Evolutionary conservation across 495 filamentous ascomycete genomes (phyloP), one percentile per base, ranked within the genome.

Genomic region (Aspergillus sclerotiicarbonarius): DNA sequence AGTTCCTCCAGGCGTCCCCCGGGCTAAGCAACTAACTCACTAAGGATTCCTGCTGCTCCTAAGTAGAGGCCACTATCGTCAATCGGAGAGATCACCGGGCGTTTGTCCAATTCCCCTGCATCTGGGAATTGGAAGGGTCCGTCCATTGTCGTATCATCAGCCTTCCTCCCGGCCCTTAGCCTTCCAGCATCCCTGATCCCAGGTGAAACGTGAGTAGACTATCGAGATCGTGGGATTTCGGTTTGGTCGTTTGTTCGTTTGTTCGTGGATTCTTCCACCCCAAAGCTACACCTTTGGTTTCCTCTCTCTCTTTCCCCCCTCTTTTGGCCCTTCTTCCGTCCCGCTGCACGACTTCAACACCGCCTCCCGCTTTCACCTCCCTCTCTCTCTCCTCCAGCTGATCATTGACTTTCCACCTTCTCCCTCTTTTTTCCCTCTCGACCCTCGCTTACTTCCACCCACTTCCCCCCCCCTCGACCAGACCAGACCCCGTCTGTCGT

Each of bases 391-490:
- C 37, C 25, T 51, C 37, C 13, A 41, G 37, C 37, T 41, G 37
- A 41, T 41, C 37, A 12, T 20, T 18, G 12, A 31, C 33, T 55
- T 20, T 29, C 37, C 45, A 30, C 32, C 33, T 48, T 56, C 52
- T 61, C 48, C 19, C 21, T 57, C 48, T 54, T n/a, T 39, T 25
- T 47, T 39, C 25, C 47, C 43, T 39, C 35, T 25, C 10, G 39
- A 58, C 39, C 50, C 51, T 53, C 50, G 19, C 21, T 51, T 54
- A 62, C 55, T 58, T 52, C 45, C 62, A 37, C 58, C 51, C 50
- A 56, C 45, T 61, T 64, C 51, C 44, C 57, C 51, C 61, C 46
- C 55, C 21, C 46, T 54, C 54, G 13, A 29, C 25, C 47, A 29
- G 47, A 16, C 47, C 29, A 50, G 31, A 32, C 31, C 25, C 25